Evolutionary conservation across 2,329 filamentous ascomycete species (phyloP), one percentile per base, ranked within the genome.

Genomic region (Pseudocercospora eumusae): DNA sequence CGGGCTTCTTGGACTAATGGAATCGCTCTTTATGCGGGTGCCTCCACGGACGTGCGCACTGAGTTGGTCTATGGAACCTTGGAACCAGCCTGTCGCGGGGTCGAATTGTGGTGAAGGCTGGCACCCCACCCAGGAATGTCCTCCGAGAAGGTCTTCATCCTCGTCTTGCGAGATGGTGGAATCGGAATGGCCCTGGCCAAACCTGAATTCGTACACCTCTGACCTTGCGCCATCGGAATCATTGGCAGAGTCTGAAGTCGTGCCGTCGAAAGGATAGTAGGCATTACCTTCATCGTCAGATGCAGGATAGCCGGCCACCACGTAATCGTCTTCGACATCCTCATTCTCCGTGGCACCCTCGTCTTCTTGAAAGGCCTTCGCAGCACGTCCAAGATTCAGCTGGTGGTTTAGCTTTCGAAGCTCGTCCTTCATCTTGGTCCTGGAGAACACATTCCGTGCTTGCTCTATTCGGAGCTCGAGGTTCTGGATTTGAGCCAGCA

Each of bases 381-480:
- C 70, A 21, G 69, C 69, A 36, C 71, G 71, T 27, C 69, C 69
- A n/a, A 69, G 70, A 15, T 71, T 67, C 15, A 76, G 70, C 40
- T 74, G 68, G 23, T 71, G 69, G 60, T 75, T 74, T 13, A 76
- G 65, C 2, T 55, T 64, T 20, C 71, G 69, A 11, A 76, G 68
- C 11, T 70, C 68, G 11, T 74, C 71, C 23, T 73, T 73, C 9
- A 76, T 62, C 10, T 69, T 69, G 20, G 66, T 66, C 27, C 67
- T 68, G 18, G 68, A 68, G 54, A 71, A 74, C 2, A 69, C 64
- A 54, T 69, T 75, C 36, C 66, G 58, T 27, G 69, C 67, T 31
- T 71, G 70, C 54, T 75, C 74, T 33, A 76, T 71, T 36, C 75
- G 72, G 18, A 75, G 62, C 59, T 76, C 74, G 20, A 70, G 68